Evolutionary conservation across 78 protist genomes (phyloP), one percentile per base, ranked within the genome.

Genomic region (Dictyostelium intermedium): DNA sequence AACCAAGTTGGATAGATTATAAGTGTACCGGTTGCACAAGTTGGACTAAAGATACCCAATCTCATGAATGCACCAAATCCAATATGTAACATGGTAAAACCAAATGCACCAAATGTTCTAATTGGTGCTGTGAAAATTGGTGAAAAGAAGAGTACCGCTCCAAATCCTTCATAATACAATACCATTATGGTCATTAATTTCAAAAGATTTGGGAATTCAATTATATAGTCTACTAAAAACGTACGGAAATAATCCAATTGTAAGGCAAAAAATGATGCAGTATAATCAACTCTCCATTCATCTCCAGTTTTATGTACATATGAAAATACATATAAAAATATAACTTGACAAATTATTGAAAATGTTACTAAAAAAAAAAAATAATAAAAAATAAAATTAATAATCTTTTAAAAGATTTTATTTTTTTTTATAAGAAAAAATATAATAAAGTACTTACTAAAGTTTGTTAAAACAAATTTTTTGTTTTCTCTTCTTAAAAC

Each of bases 221-320:
- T 5, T 1, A 66, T 61, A 25, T 60, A 72, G 35, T 91, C 95
- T 23, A 83, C 95, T 7, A 69, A 8, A 56, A 69, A 50, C 25
- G 89, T 91, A 70, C 95, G 76, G 45, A 91, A 91, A 69, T 77
- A 91, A 60, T 91, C 95, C 16, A 91, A 60, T 27, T 91, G 60
- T 25, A 91, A 41, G 3, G 95, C 95, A 60, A 34, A 82, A 3
- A 20, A 91, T 9, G 89, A 66, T 9, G 95, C 95, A 32, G 95
- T 82, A n/a, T 50, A 50, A 76, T 91, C 95, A 6, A 39, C 37
- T 83, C 91, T 80, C 95, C 95, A 91, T 83, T 91, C 95, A 76
- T 91, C 91, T 35, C 95, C 95, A 72, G 95, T 83, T 60, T 91
- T 91, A 56, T 91, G 95, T 6, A 83, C 35, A 76, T 83, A 82